Evolutionary conservation across 2,329 filamentous ascomycete genomes (phyloP).

Genomic region (Pseudodiploospora longispora): DNA sequence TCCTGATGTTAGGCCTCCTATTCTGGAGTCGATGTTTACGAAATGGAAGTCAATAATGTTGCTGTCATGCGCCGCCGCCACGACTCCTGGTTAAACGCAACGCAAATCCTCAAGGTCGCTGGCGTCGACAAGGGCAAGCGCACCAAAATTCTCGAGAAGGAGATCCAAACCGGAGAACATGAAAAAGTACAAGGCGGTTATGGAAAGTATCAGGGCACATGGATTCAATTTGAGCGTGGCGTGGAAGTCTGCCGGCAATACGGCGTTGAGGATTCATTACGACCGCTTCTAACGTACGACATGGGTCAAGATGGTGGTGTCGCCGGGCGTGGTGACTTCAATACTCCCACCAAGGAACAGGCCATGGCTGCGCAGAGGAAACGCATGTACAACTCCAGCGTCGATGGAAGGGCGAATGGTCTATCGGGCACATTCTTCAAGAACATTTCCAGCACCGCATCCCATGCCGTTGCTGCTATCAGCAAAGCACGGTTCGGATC

Average conservation of each 20-base stretch:
- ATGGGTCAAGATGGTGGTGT: conserved; percentile 67
- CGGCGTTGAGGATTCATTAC: conserved; percentile 67
- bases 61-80: conserved; percentile 93
- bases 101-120: conserved; percentile 95
- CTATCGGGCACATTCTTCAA: conserved; percentile 88
- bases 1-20: conserved; percentile 60
- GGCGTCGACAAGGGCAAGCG: conserved; percentile 96
- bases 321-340: conserved; percentile 66
- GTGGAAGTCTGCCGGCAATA: conserved; percentile 83
- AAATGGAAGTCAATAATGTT: conserved; percentile 92
- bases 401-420: conserved; percentile 60
- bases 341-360: conserved; percentile 97
- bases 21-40: conserved; percentile 92
- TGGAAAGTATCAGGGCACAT: conserved; percentile 97
- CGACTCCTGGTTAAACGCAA: conserved; percentile 96
- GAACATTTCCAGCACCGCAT: conserved; percentile 89
- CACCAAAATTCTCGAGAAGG: conserved; percentile 96
- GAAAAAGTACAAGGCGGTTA: conserved; percentile 98
- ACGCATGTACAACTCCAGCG: conserved; percentile 67
- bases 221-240: conserved; percentile 91
- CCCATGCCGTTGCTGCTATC: conserved; percentile 88
- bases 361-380: conserved; percentile 95
- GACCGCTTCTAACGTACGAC: conserved; percentile 71
- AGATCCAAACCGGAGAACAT: conserved; percentile 91
- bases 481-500: conserved; percentile 94